These are phyloP conservation scores for Stephania japonica DNA, from an alignment of 164 flowering plant genomes.

Conservation along the genomic window DNA sequence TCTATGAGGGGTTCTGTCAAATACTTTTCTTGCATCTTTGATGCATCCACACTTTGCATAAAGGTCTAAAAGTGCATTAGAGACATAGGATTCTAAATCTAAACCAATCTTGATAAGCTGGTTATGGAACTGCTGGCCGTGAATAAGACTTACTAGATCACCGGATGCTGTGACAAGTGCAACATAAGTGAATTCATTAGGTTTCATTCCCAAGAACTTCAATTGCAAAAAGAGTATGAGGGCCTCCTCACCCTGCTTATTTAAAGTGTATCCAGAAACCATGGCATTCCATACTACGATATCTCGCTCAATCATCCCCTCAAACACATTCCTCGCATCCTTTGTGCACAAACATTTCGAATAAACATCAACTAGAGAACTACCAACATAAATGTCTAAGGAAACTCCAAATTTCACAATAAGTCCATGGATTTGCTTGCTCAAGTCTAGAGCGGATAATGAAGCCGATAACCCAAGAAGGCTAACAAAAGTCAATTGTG, in stretches of 20 bases:
- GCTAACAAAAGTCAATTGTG: slow-evolving; percentile 59
- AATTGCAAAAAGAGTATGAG: slow-evolving; percentile 42
- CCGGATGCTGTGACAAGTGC: slow-evolving; percentile 56
- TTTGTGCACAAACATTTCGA: slow-evolving; percentile 45
- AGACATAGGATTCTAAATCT: slow-evolving; percentile 41
- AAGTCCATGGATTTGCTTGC: slow-evolving; percentile 59
- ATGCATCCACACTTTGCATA: slow-evolving; percentile 76
- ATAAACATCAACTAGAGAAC: slow-evolving; percentile 68
- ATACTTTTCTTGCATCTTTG: slow-evolving; percentile 44
- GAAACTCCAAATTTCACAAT: slow-evolving; percentile 48
- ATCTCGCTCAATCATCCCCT: slow-evolving; percentile 56
- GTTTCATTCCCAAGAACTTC: slow-evolving; percentile 31
- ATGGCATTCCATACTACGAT: slow-evolving; percentile 76
- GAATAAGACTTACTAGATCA: slow-evolving; percentile 45
- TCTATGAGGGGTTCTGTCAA: slow-evolving; percentile 24
- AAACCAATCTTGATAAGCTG: slow-evolving; percentile 43
- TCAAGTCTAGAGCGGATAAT: slow-evolving; percentile 29
- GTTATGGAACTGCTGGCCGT: slow-evolving; percentile 53
- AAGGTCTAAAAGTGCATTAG: slow-evolving; percentile 64
- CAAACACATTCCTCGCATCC: slow-evolving; percentile 59
- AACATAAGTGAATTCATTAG: slow-evolving; percentile 58
- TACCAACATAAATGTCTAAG: slow-evolving; percentile 47
- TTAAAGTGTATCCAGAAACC: slow-evolving; percentile 54
- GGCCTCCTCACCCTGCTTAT: slow-evolving; percentile 51
- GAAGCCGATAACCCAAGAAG: slow-evolving; percentile 60